Evolutionary conservation across 768 basidiomycete genomes (phyloP), one percentile per base, ranked within the genome.

Genomic region (Mycena epipterygia): DNA sequence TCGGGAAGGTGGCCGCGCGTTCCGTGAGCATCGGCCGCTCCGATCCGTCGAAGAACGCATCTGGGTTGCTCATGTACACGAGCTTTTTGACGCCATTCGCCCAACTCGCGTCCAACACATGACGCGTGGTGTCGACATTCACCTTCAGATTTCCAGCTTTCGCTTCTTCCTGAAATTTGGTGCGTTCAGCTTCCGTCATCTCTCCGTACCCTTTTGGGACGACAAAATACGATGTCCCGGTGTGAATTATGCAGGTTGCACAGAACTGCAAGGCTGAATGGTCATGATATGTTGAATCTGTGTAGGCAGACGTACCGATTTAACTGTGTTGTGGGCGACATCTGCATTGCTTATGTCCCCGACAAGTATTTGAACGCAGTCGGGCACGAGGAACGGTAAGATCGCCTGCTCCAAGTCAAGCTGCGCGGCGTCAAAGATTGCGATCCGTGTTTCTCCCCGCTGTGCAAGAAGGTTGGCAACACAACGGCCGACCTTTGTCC

Each of bases 1-100:
- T 30, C 3, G 49, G 57, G 58, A 55, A 48, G 32, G 27, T 33
- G 8, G 64, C 69, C 14, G 65, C 58, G 1, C 6, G 48, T 30
- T 71, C 69, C 13, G 49, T 41, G 29, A 71, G 32, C 46, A 44
- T 61, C 25, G 69, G 64, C n/a, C 58, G 63, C 6, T 66, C 51
- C 7, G 25, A 12, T 7, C 58, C 69, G 41, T 71, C 52, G 27
- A 65, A 66, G 12, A 71, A 13, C 16, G 48, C 39, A 23, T 61
- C 63, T 2, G 69, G 51, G 14, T 56, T 42, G 6, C 56, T 39
- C 27, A 65, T 32, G n/a, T 66, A 71, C 32, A 66, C 48, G 32
- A 71, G 27, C 52, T 71, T 48, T 7, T n/a, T 69, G 0, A 64
- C 62, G 39, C 33, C 8, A n/a, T 51, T 3, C 25, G 37, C 27